Evolutionary conservation across 441 rosid genomes (phyloP), one percentile per base, ranked within the genome.

Genomic region (Mallotus japonicus): DNA sequence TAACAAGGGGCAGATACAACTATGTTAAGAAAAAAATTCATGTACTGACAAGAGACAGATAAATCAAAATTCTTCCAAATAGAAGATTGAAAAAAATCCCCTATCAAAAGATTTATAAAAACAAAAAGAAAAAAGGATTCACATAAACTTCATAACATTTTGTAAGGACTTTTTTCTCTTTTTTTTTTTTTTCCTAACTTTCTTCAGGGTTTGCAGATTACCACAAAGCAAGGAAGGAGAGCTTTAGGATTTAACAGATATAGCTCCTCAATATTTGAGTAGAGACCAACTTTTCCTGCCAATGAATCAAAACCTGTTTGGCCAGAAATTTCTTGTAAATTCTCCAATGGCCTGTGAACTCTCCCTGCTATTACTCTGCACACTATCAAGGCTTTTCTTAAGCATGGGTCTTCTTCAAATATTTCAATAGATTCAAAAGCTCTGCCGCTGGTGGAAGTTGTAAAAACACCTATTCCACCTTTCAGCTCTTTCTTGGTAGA

Each of bases 311-410:
- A 92, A 78, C 97, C 99, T 13, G 84, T 86, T 80, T 89, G 89
- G 42, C 95, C 87, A 44, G 88, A 78, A 76, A 89, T 84, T 82
- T 90, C 96, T 76, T 87, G 90, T 79, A 87, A 87, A 75, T 94
- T 89, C 79, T 92, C 97, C 80, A 94, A 76, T 24, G 95, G 97
- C 82, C 90, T 82, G 72, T 94, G 99, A 60, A 94, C 99, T 77
- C 99, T 90, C 11, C 99, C 99, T 3, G 99, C 99, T 32, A 94
- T 90, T 17, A 94, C 99, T 79, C 99, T 77, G 79, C 99, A 94
- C 51, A 94, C 99, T 55, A 94, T 85, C 87, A 94, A 76, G 46
- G 93, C 99, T 77, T 90, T 94, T 86, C 97, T 88, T 46, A 75
- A 61, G 19, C 76, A 78, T 44, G 85, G 82, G 54, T 86, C 87